phyloP scores from a whole-genome alignment of 2,329 filamentous ascomycete genomes.

The Talaromyces marneffei region DNA sequence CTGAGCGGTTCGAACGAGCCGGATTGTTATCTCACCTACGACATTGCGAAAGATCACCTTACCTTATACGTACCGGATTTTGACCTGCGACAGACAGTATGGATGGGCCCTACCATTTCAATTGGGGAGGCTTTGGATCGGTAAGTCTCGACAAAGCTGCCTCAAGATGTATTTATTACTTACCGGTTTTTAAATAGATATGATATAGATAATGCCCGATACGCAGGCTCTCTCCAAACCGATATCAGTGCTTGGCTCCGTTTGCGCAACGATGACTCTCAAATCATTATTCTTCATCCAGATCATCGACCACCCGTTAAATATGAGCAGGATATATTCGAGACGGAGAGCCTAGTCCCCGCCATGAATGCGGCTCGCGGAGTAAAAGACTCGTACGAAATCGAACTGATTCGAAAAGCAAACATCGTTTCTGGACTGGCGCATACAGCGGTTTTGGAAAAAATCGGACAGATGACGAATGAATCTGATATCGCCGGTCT shows the following conservation, averaged over 20 bases:
- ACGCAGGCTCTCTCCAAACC: conserved; percentile 44
- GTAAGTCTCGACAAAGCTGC: conserved; percentile 18
- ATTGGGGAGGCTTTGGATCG: conserved; percentile 54
- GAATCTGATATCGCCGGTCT: conserved; percentile 78
- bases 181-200: conserved; percentile 36
- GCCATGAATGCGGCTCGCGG: conserved; percentile 65
- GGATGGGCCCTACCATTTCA: conserved; percentile 38
- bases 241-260: conserved; percentile 44
- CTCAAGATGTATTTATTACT: background rate
- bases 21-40: conserved; percentile 53
- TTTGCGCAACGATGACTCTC: conserved; percentile 21
- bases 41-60: conserved; percentile 56
- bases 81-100: conserved; percentile 46
- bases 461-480: conserved; percentile 60
- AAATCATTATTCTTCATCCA: conserved; percentile 35
- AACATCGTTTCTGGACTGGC: conserved; percentile 64
- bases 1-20: conserved; percentile 51
- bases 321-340: conserved; percentile 20
- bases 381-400: conserved; percentile 68
- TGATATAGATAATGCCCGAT: conserved; percentile 67
- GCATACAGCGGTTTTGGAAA: conserved; percentile 57
- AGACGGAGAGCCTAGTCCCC: conserved; percentile 27
- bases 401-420: conserved; percentile 66
- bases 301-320: conserved; percentile 28
- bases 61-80: conserved; percentile 69